Conservation (phyloP, 352 stramenopile genomes). For the Globisporangium ultimum region DNA sequence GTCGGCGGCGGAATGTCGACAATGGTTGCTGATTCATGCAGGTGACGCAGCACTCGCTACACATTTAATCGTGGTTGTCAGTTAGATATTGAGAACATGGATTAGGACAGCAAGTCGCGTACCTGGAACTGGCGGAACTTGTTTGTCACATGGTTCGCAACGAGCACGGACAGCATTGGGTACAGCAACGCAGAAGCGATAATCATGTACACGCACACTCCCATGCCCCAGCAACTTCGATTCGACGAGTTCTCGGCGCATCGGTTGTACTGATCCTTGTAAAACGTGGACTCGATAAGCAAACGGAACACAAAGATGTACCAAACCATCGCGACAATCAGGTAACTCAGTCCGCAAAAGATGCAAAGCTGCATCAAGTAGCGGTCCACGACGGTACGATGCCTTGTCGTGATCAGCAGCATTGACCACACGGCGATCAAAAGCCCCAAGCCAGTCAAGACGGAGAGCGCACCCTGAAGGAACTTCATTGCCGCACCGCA, state of each 20-base stretch:
- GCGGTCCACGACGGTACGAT: constrained; percentile 59
- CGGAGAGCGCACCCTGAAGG: constrained; percentile 52
- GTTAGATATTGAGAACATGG: too few relatives aligned
- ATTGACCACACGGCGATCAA: constrained; percentile 48
- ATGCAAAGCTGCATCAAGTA: constrained; percentile 77
- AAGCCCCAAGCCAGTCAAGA: constrained; percentile 44
- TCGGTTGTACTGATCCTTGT: constrained; percentile 76
- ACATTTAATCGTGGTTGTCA: neutral
- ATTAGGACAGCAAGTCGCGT: neutral
- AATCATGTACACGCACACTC: constrained; percentile 52
- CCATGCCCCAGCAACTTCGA: constrained; percentile 75
- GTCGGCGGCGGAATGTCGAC: constrained; percentile 36
- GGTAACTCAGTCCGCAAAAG: constrained; percentile 42
- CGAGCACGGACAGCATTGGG: constrained; percentile 52
- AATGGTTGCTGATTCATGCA: constrained; percentile 53
- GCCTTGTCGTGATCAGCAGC: constrained; percentile 42
- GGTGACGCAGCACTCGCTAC: constrained; percentile 31
- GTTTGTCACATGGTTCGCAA: constrained; percentile 51
- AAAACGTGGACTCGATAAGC: constrained; percentile 70
- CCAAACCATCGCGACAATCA: constrained; percentile 50
- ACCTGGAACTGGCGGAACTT: constrained; percentile 61
- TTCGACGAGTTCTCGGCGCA: constrained; percentile 52
- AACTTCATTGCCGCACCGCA: constrained; percentile 55
- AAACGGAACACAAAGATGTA: constrained; percentile 65
- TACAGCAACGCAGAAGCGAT: constrained; percentile 54